Percentiles rank a stretch among this genome's conserved stretches.
Evolutionary conservation across 2,329 filamentous ascomycete genomes (phyloP).

Genomic region (Aspergillus novofumigatus): DNA sequence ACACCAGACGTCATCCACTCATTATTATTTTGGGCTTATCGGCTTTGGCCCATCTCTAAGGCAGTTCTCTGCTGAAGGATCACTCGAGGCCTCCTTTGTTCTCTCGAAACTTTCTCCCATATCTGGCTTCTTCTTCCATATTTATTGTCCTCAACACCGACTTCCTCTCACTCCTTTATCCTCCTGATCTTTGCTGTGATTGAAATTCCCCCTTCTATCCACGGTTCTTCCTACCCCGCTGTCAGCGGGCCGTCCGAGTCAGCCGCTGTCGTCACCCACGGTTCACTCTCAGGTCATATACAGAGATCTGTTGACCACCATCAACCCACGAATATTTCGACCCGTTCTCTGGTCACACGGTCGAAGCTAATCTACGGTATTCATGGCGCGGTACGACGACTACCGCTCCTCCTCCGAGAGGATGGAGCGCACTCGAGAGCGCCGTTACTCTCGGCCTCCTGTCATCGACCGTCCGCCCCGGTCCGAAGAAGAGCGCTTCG

Average conservation of each 20-base stretch:
- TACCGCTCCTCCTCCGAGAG: conserved; percentile 32
- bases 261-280: conserved; percentile 35
- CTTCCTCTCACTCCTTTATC: neutral
- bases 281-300: conserved; percentile 19
- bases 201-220: neutral
- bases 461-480: conserved; percentile 32
- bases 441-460: conserved; percentile 33
- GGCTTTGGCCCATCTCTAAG: neutral
- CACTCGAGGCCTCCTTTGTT: neutral
- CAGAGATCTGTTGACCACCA: neutral
- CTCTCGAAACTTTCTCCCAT: neutral
- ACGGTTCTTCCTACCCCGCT: conserved; percentile 20
- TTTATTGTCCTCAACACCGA: neutral
- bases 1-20: neutral
- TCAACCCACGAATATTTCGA: neutral
- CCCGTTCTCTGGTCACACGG: conserved; percentile 10
- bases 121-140: conserved; percentile 4
- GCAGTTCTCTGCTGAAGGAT: neutral
- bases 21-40: neutral
- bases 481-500: conserved; percentile 37
- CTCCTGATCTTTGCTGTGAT: neutral
- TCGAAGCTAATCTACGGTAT: neutral
- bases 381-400: conserved; percentile 38
- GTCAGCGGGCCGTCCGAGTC: conserved; percentile 27
- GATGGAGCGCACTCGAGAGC: conserved; percentile 33